Percentiles rank a stretch among this genome's conserved stretches.
Evolutionary conservation across 108 stramenopile species (phyloP).

Genomic region (Pseudonitzschia multistriata): DNA sequence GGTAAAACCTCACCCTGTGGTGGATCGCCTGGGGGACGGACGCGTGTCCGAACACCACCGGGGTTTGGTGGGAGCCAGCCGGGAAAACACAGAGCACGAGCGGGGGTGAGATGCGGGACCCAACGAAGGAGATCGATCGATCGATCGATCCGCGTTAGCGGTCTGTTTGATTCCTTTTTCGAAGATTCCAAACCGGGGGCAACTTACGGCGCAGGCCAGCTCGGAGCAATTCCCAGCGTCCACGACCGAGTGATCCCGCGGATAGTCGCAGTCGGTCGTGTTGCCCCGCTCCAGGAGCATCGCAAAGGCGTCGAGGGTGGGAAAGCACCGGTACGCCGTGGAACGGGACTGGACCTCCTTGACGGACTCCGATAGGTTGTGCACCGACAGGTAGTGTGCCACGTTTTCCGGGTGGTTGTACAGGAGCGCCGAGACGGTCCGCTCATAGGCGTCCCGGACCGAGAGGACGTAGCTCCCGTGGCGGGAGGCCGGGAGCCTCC

Average conservation of each 20-base stretch:
- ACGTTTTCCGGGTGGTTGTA: slow-evolving; percentile 39
- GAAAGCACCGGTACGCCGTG: slow-evolving; percentile 43
- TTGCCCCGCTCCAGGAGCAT: slow-evolving; percentile 10
- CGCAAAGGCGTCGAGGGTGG: slow-evolving; percentile 43
- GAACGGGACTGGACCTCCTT: slow-evolving; percentile 12
- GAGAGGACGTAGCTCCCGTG: slow-evolving; percentile 43
- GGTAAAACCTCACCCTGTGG: slow-evolving; percentile 38
- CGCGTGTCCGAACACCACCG: too few relatives aligned
- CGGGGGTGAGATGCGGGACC: too few relatives aligned
- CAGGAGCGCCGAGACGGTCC: slow-evolving; percentile 52
- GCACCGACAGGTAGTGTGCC: background rate
- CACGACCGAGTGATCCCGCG: slow-evolving; percentile 31
- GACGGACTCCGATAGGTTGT: background rate
- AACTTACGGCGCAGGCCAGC: slow-evolving; percentile 28
- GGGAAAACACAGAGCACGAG: background rate
- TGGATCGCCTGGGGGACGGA: slow-evolving; percentile 16
- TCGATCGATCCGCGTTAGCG: background rate
- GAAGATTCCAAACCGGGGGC: background rate
- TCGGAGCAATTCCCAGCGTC: slow-evolving; percentile 21
- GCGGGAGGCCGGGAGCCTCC: slow-evolving; percentile 29
- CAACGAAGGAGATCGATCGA: slow-evolving; percentile 4
- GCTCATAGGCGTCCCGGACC: slow-evolving; percentile 57
- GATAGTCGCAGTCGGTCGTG: slow-evolving; percentile 39
- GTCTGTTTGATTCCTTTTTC: background rate
- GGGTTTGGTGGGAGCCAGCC: background rate